phyloP scores from a whole-genome alignment of 1,284 basidiomycete genomes.

The Lignosus rhinocerotis region DNA sequence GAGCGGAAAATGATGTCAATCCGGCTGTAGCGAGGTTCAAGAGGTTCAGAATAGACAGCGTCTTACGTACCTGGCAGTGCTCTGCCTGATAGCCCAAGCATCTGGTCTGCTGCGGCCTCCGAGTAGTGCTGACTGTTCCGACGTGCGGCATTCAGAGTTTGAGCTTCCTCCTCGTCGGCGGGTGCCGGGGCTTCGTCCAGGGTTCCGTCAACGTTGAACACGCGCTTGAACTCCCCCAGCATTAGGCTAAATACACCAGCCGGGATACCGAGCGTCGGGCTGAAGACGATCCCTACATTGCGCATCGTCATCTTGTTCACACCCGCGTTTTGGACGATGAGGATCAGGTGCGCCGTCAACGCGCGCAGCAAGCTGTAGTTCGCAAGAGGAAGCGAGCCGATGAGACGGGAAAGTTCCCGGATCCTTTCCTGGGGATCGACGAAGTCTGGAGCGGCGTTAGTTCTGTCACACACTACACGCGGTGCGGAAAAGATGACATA shows the following conservation, averaged over 20 bases:
- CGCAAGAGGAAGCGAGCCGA: conserved; percentile 83
- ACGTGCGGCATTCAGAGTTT: conserved; percentile 43
- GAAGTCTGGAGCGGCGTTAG: conserved; percentile 59
- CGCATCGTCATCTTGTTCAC: conserved; percentile 99
- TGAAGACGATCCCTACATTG: conserved; percentile 98
- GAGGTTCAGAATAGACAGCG: neutral
- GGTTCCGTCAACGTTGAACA: conserved; percentile 72
- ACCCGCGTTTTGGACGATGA: conserved; percentile 88
- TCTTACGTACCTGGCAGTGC: conserved; percentile 54
- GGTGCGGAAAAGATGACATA: conserved; percentile 41
- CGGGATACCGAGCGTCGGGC: conserved; percentile 92
- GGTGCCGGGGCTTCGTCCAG: conserved; percentile 31
- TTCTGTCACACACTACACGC: conserved; percentile 10
- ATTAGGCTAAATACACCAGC: conserved; percentile 93
- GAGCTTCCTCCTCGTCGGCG: conserved; percentile 35
- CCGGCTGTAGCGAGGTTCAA: conserved; percentile 13
- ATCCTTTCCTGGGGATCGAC: conserved; percentile 88
- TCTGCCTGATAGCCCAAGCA: conserved; percentile 73
- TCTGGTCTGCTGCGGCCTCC: conserved; percentile 74
- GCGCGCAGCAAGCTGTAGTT: conserved; percentile 95
- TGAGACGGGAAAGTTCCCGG: conserved; percentile 81
- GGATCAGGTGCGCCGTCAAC: conserved; percentile 92
- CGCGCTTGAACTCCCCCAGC: conserved; percentile 87
- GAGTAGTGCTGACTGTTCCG: conserved; percentile 81
- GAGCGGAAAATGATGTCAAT: conserved; percentile 25